These are phyloP conservation scores for Persicaria tinctoria DNA, from an alignment of 148 eudicot species.

Conservation along the genomic window DNA sequence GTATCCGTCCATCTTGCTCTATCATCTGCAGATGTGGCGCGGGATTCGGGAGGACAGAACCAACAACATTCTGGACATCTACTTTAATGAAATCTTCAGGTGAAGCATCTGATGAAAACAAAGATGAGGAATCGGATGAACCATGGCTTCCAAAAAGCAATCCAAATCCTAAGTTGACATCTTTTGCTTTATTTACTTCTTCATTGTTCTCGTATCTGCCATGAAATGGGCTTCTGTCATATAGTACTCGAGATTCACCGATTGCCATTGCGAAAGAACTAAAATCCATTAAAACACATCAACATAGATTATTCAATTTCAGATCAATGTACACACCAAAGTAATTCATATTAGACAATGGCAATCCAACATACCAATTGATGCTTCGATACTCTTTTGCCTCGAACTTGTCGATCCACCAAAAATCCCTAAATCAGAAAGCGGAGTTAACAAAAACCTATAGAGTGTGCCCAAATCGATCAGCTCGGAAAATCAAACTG, in stretches of 20 bases:
- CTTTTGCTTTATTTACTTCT: background rate
- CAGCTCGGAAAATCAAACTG: background rate
- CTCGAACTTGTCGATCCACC: background rate
- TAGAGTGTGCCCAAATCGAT: background rate
- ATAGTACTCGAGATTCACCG: background rate
- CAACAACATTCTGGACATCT: background rate
- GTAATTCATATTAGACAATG: background rate
- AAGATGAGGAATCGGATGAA: background rate
- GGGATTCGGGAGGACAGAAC: conserved; percentile 10
- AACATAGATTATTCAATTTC: background rate
- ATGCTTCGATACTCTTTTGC: background rate
- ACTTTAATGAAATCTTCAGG: background rate
- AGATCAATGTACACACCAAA: background rate
- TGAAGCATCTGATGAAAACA: background rate
- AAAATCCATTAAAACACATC: background rate
- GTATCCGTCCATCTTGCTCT: conserved; percentile 35
- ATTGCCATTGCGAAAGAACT: background rate
- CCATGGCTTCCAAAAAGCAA: background rate
- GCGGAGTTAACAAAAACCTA: background rate
- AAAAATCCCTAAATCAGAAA: background rate
- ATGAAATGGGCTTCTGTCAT: background rate
- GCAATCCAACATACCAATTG: background rate
- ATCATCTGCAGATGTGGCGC: conserved; percentile 32
- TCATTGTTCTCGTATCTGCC: background rate
- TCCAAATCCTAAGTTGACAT: background rate